Base-by-base conservation (phyloP, 164 flowering plant species). In the Vitis cinerea region DNA sequence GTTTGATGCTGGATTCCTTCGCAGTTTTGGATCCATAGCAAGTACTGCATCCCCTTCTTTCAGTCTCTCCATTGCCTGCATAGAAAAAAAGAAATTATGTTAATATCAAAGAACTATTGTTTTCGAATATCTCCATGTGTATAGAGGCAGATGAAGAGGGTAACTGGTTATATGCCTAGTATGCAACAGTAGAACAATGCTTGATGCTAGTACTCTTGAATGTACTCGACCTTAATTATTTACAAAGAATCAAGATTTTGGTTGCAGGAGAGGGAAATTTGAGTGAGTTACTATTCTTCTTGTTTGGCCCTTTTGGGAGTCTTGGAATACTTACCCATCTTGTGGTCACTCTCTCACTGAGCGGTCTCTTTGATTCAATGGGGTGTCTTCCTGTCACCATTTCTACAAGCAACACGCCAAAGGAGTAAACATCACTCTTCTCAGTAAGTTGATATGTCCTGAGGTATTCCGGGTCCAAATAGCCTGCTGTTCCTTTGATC, bases 371-470 rank as follows among this genome's bases (percentile, higher is more conserved):
- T 50, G 68, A 61, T 65, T 91, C 90, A 11, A 88, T 80, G 1
- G 97, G 94, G 53, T 66, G 75, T 70, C 97, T 81, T 72, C 94
- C 97, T 1, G 94, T 84, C 66, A 89, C 63, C 53, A 89, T 63
- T 65, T 91, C 97, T n/a, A 88, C 85, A 11, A 91, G 91, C 80
- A 91, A 61, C 12, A 91, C 89, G 7, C 94, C 97, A 65, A 89
- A 91, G 52, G 97, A 91, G 79, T 91, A 88, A 4, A 91, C 94
- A 77, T 91, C 97, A 56, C 97, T 91, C 81, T 87, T 91, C 27
- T 84, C 92, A 10, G 93, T 89, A 23, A 91, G 90, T 63, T 89
- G 90, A 73, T 82, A 79, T 8, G 94, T 86, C 61, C 64, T 83
- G 48, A 90, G 70, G 77, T 91, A 91, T 49, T 89, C 97, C n/a